Percentiles rank a stretch among this genome's conserved stretches.
Evolutionary conservation across 768 basidiomycete genomes (phyloP).

Genomic region (Collybia sp.): DNA sequence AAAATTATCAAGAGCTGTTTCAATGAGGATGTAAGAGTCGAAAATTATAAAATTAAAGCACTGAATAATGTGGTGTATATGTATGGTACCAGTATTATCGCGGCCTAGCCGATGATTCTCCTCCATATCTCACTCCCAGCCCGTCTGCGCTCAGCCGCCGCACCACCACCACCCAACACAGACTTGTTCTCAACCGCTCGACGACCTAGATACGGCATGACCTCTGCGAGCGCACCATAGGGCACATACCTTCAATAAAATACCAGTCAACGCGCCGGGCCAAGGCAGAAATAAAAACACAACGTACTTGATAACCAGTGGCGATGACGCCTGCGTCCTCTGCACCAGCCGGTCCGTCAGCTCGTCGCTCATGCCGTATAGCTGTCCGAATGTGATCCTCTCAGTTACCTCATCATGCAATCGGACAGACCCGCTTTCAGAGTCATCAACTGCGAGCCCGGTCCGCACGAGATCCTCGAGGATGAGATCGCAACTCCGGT

Average conservation of each 20-base stretch:
- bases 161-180: constrained; percentile 70
- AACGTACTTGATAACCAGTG: constrained; percentile 73
- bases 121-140: constrained; percentile 52
- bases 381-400: constrained; percentile 70
- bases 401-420: constrained; percentile 55
- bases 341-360: constrained; percentile 67
- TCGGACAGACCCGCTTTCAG: constrained; percentile 20
- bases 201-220: constrained; percentile 87
- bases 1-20: too few species aligned
- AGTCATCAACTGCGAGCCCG: constrained; percentile 44
- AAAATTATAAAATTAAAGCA: too few species aligned
- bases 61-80: too few species aligned
- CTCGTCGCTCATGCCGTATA: constrained; percentile 88
- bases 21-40: too few species aligned
- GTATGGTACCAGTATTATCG: too few species aligned
- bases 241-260: constrained; percentile 52
- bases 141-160: constrained; percentile 52
- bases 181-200: constrained; percentile 94
- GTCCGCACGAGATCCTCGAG: constrained; percentile 51
- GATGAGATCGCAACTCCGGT: constrained; percentile 58
- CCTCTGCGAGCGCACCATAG: constrained; percentile 71
- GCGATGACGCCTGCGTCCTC: constrained; percentile 45
- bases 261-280: background rate
- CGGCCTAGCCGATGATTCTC: constrained; percentile 23
- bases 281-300: constrained; percentile 1